These are phyloP conservation scores for Ceratobasidium theobromae DNA, from an alignment of 1,284 basidiomycete species.

Conservation along the genomic window DNA sequence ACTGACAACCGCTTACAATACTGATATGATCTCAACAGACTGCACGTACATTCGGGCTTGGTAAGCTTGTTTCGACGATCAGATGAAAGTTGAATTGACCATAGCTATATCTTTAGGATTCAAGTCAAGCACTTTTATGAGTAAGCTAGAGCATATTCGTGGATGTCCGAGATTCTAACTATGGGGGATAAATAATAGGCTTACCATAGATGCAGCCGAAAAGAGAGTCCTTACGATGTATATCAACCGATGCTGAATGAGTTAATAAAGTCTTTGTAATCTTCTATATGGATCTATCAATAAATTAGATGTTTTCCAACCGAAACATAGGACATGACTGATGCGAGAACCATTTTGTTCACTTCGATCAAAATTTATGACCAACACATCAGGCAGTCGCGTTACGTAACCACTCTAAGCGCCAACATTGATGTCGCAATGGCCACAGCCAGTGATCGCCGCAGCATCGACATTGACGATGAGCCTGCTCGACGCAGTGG, in stretches of 20 bases:
- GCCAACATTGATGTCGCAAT: not conserved
- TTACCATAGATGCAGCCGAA: slow-evolving; percentile 8
- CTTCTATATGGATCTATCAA: not conserved
- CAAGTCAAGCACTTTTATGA: slow-evolving; percentile 53
- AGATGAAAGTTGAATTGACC: not conserved
- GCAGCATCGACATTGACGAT: not conserved
- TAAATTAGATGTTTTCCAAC: not conserved
- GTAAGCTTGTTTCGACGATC: not conserved
- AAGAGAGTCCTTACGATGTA: slow-evolving; percentile 3
- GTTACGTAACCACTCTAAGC: slow-evolving; percentile 11
- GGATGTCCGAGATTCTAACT: not conserved
- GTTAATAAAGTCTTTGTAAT: not conserved
- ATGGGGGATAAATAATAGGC: not conserved
- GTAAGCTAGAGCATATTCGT: not conserved
- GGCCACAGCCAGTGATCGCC: not conserved
- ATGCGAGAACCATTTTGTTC: not conserved
- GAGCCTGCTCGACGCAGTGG: not conserved
- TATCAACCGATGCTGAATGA: not conserved
- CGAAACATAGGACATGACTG: not conserved
- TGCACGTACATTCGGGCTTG: slow-evolving; percentile 32
- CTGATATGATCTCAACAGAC: not conserved
- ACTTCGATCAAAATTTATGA: not conserved
- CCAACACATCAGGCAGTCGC: not conserved
- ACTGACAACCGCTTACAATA: not conserved
- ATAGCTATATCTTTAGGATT: slow-evolving; percentile 12